phyloP scores from a whole-genome alignment of 441 rosid species.

The Raphanus hybrid region DNA sequence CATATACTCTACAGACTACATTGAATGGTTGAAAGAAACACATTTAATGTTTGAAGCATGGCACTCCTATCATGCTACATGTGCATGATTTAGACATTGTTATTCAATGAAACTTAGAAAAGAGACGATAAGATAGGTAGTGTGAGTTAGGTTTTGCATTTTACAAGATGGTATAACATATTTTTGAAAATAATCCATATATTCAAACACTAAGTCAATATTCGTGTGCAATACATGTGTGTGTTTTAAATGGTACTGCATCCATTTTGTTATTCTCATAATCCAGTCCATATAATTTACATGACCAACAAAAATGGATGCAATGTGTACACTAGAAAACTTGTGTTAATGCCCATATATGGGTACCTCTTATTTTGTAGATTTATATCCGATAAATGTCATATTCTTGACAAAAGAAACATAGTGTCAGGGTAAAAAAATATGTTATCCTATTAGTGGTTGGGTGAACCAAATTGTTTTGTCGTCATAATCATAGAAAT shows the following conservation, averaged over 20 bases:
- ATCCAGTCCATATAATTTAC: not conserved
- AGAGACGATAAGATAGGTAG: not conserved
- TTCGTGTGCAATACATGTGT: no score
- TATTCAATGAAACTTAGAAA: not conserved
- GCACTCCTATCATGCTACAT: not conserved
- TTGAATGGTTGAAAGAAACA: not conserved
- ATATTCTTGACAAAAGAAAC: not conserved
- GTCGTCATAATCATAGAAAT: constrained; percentile 16
- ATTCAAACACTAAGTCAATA: no score
- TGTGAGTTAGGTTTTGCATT: not conserved
- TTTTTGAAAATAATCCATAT: no score
- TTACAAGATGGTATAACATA: no score
- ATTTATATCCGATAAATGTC: not conserved
- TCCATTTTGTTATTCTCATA: not conserved
- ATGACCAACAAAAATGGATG: not conserved
- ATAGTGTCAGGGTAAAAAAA: not conserved
- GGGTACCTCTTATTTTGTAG: not conserved
- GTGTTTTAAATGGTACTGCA: not conserved
- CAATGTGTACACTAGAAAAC: not conserved
- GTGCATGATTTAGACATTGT: not conserved
- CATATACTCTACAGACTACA: not conserved
- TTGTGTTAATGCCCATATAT: not conserved
- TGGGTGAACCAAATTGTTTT: not conserved
- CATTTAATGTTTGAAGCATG: not conserved
- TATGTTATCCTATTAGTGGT: constrained; percentile 2